Base-by-base conservation (phyloP, 805 yeast genomes). In the Candida coleopterorum region DNA sequence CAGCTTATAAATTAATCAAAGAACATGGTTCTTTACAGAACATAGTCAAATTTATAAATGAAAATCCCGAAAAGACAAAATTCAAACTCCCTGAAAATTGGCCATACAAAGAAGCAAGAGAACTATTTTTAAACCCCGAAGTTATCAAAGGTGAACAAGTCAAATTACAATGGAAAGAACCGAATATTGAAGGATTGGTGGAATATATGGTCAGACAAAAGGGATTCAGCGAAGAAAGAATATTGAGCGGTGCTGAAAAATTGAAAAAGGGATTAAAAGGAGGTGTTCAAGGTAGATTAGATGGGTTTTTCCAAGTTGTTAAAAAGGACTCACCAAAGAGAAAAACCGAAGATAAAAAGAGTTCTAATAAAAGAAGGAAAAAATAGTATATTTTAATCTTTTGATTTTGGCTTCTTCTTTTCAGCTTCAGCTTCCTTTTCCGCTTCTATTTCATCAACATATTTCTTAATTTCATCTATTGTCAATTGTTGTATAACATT, bases 211-310 rank as follows among this genome's bases (percentile, higher is more conserved):
- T 87, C 23, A 75, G 70, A 35, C 83, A 87, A 41, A 89, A 90
- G 55, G 96, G 96, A 0, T 93, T 93, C 60, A 83, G 81, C 44
- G 98, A 93, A 53, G 97, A 90, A 34, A 74, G 98, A 55, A 86
- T 93, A 12, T 77, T 80, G 47, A 74, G 82, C 40, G 98, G 97
- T 25, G 89, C 89, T 5, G 85, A 78, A 27, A 82, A 90, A 58
- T 71, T 93, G 49, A 75, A 77, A 47, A 93, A 93, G 58, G 93
- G 87, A 6, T 67, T 85, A 44, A 86, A 86, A 51, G 70, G 83
- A 2, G 90, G 94, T 2, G 83, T 85, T 2, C 98, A 93, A 56
- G 96, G 93, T 6, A 75, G 97, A 48, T 61, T 90, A 18, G 97
- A 93, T 54, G 94, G 96, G 1, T 93, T 93, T 53, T 93, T 93